Evolutionary conservation across 2,329 filamentous ascomycete species (phyloP), one percentile per base, ranked within the genome.

Genomic region (Capronia coronata): DNA sequence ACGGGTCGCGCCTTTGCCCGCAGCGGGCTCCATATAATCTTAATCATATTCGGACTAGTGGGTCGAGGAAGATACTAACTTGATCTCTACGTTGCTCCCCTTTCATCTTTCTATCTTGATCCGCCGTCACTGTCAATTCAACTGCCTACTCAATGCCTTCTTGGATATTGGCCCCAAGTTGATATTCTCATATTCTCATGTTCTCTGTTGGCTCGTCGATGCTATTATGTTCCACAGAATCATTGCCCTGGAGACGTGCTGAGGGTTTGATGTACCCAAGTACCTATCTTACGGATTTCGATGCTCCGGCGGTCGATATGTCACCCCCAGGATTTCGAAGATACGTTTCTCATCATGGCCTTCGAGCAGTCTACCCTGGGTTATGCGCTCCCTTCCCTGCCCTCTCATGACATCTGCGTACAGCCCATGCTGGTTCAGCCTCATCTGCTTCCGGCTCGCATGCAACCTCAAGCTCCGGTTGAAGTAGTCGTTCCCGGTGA

Each of bases 401-500:
- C 79, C 80, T 34, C 82, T 72, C 64, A 86, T 72, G 1, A 87
- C 82, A 64, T 87, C 78, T 59, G 74, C 78, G 61, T 83, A 95
- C 48, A 97, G 65, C 0, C 89, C 91, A 23, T 78, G 74, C 67
- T 96, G 90, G 59, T 95, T 96, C 47, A 97, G 65, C 43, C 86
- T 71, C 87, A 94, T 89, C 0, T 81, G 79, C 68, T 87, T 93
- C 67, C 81, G 88, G 32, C 81, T 79, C 11, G 89, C 88, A 56
- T 96, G 66, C 13, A 94, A 68, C 56, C 91, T 73, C 65, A 96
- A 79, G 62, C 87, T 94, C 13, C 90, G 75, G 65, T 96, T 96
- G 71, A 96, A 96, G 27, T 95, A 84, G 64, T 95, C 90, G 59
- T 96, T 93, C 1, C 91, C 91, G 0, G 91, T 96, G 63, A 96